Evolutionary conservation across 2,329 filamentous ascomycete species (phyloP), one percentile per base, ranked within the genome.

Genomic region (Huntiella bhutanensis): DNA sequence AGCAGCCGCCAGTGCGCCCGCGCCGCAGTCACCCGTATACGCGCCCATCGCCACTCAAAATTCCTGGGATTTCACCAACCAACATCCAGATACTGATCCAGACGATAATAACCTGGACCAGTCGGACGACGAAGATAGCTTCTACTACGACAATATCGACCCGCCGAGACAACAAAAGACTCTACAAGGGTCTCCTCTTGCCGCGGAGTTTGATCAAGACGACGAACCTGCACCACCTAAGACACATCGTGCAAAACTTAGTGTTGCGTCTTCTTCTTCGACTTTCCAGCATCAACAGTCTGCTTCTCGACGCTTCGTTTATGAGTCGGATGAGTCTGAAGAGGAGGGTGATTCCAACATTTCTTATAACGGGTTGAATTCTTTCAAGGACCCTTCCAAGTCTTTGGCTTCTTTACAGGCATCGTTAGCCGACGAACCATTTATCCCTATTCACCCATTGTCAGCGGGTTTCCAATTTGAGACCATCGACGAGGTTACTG

Each of bases 401-500:
- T 28, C 22, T 28, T 28, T 28, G 22, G 22, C 22, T 28, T 28
- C 22, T 8, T 28, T 28, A 28, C 22, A 28, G 22, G 22, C 22
- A 28, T 28, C 22, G 22, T 28, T 28, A 28, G 22, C 22, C 22
- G 22, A 28, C 22, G 22, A 28, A 28, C 22, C 22, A 10, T 28
- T 28, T 28, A 28, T 28, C 22, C 22, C 22, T 28, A 28, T 46
- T 42, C 43, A 45, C 38, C 43, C 46, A 36, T 28, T 28, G 8
- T 22, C 39, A 28, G 10, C 39, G 1, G 39, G 15, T 33, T 50
- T 50, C 42, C 38, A 49, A 36, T 43, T 49, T 41, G 48, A 52
- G 33, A 49, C 51, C 5, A 49, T 48, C 41, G 46, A 52, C 46
- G 49, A 51, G 28, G 37, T 43, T 6, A 45, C 45, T 11, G 45